Conservation (phyloP, 495 filamentous ascomycete genomes). For the Bathelium albidoporum region DNA sequence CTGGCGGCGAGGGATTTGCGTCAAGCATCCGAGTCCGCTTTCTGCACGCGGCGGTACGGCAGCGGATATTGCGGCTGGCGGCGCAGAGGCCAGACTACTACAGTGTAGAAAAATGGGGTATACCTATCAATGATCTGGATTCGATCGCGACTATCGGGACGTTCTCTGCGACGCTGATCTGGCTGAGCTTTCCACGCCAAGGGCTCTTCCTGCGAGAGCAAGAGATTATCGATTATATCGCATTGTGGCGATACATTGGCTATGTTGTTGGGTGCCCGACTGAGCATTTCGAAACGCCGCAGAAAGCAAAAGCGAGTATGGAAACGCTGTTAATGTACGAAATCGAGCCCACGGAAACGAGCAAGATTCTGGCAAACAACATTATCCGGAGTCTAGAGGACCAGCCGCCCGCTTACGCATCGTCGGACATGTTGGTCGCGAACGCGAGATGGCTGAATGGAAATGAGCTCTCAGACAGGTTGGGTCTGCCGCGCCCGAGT, state of each 20-base stretch:
- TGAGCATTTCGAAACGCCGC: conserved; percentile 43
- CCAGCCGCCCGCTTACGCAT: conserved; percentile 52
- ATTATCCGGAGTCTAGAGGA: conserved; percentile 56
- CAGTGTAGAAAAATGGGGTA: conserved; percentile 45
- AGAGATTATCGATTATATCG: conserved; percentile 60
- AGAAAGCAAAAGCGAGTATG: conserved; percentile 49
- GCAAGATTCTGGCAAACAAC: conserved; percentile 57
- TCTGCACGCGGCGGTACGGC: conserved; percentile 60
- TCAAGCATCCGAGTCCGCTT: conserved; percentile 66
- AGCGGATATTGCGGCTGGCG: conserved; percentile 52
- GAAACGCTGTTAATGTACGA: conserved; percentile 54
- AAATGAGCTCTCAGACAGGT: conserved; percentile 45
- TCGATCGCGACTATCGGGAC: conserved; percentile 57
- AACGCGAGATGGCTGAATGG: conserved; percentile 62
- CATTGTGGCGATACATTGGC: conserved; percentile 65
- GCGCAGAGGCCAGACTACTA: conserved; percentile 50
- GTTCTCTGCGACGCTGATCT: conserved; percentile 58
- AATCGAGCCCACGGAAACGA: conserved; percentile 51
- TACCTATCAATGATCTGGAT: conserved; percentile 69
- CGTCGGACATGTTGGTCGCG: conserved; percentile 50
- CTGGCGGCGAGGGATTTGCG: conserved; percentile 54
- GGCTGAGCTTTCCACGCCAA: conserved; percentile 59
- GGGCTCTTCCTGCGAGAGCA: conserved; percentile 53
- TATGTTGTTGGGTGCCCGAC: conserved; percentile 61
- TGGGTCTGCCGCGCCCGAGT: conserved; percentile 48